Evolutionary conservation across 768 basidiomycete genomes (phyloP), one percentile per base, ranked within the genome.

Genomic region (Boletus rufocinnamomeus): DNA sequence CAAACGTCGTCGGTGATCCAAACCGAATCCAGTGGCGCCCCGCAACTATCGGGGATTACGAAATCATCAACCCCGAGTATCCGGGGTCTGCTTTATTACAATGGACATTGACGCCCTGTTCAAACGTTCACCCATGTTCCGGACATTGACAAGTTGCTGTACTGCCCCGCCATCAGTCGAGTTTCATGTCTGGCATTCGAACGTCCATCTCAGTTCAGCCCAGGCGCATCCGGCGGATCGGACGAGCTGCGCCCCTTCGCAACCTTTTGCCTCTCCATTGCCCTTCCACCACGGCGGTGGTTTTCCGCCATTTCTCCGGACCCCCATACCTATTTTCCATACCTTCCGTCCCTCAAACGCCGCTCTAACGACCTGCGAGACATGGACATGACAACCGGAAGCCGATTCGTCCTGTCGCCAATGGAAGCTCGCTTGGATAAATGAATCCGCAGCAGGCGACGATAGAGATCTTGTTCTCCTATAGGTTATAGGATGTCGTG

Each of bases 331-430:
- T 28, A 35, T 17, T 19, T 47, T n/a, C 53, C 19, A 11, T 28
- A 3, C 23, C 21, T 23, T 3, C 4, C 47, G 32, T 50, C 45
- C 40, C 23, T 48, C 49, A 54, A 53, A 28, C 43, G n/a, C 62
- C 63, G 48, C 63, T 16, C 5, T 38, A 51, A 43, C 27, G 2
- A 19, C 62, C 10, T 14, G 14, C 34, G 1, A 35, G 19, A 10
- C 19, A 19, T 23, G 14, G 1, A 1, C 50, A 28, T 64, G 57
- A 45, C 53, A n/a, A 60, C 63, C 57, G 51, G 62, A 56, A 47
- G 50, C 37, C 51, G 37, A 21, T 35, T 30, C 27, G 48, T 25
- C n/a, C n/a, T 11, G 21, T 49, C 21, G 25, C n/a, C 19, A n/a
- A 50, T 32, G 6, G 50, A 49, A 47, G 28, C 13, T 10, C 44